phyloP scores from a whole-genome alignment of 2,329 filamentous ascomycete genomes.

The Pseudogymnoascus sp. region DNA sequence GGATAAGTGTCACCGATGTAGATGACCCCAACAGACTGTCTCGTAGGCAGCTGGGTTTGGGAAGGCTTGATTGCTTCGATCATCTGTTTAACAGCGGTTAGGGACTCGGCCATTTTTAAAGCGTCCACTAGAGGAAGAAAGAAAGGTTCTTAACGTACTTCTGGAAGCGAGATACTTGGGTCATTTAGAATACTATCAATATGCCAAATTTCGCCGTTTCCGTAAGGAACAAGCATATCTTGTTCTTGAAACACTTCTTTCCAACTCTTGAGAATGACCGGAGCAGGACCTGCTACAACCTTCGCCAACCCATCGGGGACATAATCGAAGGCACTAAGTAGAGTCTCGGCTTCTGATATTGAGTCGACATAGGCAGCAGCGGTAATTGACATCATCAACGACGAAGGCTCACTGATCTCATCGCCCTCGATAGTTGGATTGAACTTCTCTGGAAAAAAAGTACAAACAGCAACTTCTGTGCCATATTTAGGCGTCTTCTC shows the following conservation, averaged over 20 bases:
- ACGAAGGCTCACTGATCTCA: not conserved
- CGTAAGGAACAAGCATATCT: constrained; percentile 12
- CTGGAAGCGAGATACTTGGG: constrained; percentile 10
- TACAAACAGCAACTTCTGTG: constrained; percentile 12
- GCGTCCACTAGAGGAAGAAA: too few species aligned
- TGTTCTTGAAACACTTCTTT: constrained; percentile 14
- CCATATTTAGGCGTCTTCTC: constrained; percentile 14
- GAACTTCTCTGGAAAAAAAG: constrained; percentile 10
- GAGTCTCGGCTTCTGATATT: constrained; percentile 10
- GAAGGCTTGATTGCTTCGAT: constrained; percentile 1
- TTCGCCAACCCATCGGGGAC: constrained; percentile 5
- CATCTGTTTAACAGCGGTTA: too few species aligned
- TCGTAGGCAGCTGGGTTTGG: not conserved
- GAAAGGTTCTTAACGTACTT: not conserved
- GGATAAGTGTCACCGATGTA: constrained; percentile 16
- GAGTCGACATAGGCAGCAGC: constrained; percentile 13
- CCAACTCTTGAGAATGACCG: constrained; percentile 7
- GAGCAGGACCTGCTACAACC: not conserved
- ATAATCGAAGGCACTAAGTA: constrained; percentile 13
- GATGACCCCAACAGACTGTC: constrained; percentile 11
- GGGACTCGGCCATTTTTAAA: too few species aligned
- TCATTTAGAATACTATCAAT: constrained; percentile 18
- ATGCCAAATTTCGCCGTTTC: constrained; percentile 17
- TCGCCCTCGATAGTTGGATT: not conserved
- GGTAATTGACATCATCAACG: not conserved